phyloP scores from a whole-genome alignment of 106 monocot genomes.

The Allium fistulosum region DNA sequence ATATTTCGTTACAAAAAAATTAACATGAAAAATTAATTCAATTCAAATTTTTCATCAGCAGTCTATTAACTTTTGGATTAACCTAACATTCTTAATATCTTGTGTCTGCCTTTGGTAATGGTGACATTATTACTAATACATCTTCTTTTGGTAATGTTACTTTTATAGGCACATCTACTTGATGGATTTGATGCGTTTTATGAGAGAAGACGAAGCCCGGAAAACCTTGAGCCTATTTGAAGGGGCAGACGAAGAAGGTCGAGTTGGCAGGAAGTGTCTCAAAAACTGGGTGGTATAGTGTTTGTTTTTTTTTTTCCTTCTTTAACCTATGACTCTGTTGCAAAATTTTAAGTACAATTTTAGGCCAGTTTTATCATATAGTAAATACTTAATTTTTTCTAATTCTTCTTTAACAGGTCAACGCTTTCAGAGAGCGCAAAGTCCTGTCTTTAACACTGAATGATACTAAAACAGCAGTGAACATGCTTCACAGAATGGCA shows the following conservation, averaged over 20 bases:
- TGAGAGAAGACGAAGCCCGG: slow-evolving; percentile 70
- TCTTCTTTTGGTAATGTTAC: too few relatives aligned
- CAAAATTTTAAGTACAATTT: too few relatives aligned
- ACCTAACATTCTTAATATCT: too few relatives aligned
- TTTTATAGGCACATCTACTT: slow-evolving; percentile 62
- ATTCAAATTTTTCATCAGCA: too few relatives aligned
- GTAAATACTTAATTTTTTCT: too few relatives aligned
- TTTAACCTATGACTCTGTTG: too few relatives aligned
- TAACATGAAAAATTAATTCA: too few relatives aligned
- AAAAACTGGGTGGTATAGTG: slow-evolving; percentile 83
- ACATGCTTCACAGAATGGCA: slow-evolving; percentile 83
- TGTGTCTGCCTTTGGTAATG: too few relatives aligned
- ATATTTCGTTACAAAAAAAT: too few relatives aligned
- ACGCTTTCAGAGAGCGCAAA: slow-evolving; percentile 77
- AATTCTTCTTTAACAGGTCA: slow-evolving; percentile 35
- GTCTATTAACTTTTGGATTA: too few relatives aligned
- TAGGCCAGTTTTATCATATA: too few relatives aligned
- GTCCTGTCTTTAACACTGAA: slow-evolving; percentile 77
- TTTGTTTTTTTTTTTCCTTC: neutral
- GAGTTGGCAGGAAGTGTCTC: slow-evolving; percentile 49
- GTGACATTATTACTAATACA: too few relatives aligned
- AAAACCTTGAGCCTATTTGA: slow-evolving; percentile 68
- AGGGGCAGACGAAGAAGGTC: slow-evolving; percentile 41
- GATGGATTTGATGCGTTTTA: slow-evolving; percentile 70
- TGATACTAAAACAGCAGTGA: slow-evolving; percentile 93